phyloP scores from a whole-genome alignment of 2,329 filamentous ascomycete genomes.

The Epichloe gansuensis region DNA sequence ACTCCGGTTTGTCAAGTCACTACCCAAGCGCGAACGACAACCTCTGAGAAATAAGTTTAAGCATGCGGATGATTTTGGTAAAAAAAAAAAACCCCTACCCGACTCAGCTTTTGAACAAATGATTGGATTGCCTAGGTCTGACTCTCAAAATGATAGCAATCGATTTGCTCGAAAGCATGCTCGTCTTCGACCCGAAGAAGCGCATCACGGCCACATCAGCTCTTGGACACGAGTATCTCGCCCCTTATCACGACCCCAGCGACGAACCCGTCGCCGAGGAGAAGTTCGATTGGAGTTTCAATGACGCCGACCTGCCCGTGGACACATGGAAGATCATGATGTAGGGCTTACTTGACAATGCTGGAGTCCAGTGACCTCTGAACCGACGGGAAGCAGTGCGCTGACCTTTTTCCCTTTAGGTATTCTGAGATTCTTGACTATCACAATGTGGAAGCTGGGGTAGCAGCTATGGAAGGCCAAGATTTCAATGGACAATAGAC shows the following conservation, averaged over 20 bases:
- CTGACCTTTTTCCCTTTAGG: constrained; percentile 38
- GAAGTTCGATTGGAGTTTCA: constrained; percentile 99
- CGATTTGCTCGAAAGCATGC: constrained; percentile 88
- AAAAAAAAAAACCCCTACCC: constrained; percentile 12
- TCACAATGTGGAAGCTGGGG: constrained; percentile 68
- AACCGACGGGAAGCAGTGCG: background rate
- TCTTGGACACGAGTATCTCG: constrained; percentile 82
- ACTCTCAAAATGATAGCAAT: constrained; percentile 47
- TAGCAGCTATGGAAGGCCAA: constrained; percentile 25
- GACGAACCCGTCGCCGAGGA: constrained; percentile 92
- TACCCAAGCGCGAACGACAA: constrained; percentile 87
- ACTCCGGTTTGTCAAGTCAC: constrained; percentile 88
- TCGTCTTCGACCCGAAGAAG: constrained; percentile 97
- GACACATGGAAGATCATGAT: constrained; percentile 99
- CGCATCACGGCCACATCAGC: constrained; percentile 78
- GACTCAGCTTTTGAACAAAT: background rate
- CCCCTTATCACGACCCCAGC: constrained; percentile 92
- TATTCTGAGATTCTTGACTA: constrained; percentile 98
- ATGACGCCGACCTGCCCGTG: constrained; percentile 90
- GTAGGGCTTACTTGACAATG: constrained; percentile 36
- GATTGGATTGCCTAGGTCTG: background rate
- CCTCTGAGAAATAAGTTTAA: constrained; percentile 83
- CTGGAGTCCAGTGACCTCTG: background rate
- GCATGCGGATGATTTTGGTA: constrained; percentile 80
- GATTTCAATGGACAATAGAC: constrained; percentile 24